Conservation (phyloP, 768 basidiomycete species). For the Naematelia encephala region DNA sequence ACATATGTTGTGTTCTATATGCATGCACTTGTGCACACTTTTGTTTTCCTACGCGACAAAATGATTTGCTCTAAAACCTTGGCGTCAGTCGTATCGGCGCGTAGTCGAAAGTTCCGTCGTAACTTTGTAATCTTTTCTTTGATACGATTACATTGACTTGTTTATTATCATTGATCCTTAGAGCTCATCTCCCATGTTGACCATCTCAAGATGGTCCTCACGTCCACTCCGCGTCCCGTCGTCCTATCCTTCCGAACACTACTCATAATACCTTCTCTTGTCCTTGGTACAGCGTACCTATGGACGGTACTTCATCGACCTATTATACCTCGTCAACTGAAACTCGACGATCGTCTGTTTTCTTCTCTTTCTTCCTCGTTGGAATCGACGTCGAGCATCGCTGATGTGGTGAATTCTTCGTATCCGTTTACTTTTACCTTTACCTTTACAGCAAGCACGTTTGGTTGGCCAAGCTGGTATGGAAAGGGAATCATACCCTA, state of each 20-base stretch:
- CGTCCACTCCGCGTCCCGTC: neutral
- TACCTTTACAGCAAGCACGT: neutral
- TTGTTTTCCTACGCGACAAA: no score
- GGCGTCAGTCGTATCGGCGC: no score
- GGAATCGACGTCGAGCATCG: neutral
- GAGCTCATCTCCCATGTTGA: no score
- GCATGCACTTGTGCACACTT: no score
- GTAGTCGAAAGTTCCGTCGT: no score
- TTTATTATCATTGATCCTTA: no score
- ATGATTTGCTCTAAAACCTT: no score
- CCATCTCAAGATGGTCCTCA: neutral
- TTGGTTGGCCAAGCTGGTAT: neutral
- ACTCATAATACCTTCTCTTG: neutral
- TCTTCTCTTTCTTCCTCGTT: neutral
- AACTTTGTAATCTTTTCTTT: no score
- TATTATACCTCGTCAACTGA: neutral
- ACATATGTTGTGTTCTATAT: no score
- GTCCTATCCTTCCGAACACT: neutral
- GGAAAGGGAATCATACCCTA: neutral
- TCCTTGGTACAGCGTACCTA: neutral
- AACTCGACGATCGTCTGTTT: neutral
- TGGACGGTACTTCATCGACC: neutral
- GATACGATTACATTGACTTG: no score
- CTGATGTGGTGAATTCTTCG: no score
- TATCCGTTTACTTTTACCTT: no score